These are phyloP conservation scores for Pestalotiopsis sp. DNA, from an alignment of 2,329 filamentous ascomycete genomes.

Conservation along the genomic window DNA sequence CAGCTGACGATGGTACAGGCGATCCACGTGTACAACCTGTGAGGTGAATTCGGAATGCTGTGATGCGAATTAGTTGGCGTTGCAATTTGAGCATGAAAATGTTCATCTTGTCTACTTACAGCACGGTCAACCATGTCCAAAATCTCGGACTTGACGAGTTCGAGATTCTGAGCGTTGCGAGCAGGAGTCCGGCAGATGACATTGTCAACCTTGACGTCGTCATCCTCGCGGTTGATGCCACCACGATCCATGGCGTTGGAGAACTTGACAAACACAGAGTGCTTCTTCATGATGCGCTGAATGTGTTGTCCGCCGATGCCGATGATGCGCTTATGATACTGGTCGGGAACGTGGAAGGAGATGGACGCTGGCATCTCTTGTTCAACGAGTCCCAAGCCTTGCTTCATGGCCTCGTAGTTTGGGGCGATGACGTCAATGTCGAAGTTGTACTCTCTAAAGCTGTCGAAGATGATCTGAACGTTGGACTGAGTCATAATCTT, in stretches of 20 bases:
- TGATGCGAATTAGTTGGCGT: conserved; percentile 9
- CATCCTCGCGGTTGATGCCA: conserved; percentile 90
- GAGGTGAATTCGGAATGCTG: conserved; percentile 95
- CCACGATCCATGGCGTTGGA: conserved; percentile 98
- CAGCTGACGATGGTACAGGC: conserved; percentile 92
- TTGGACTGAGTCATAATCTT: conserved; percentile 99
- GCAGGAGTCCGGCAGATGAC: conserved; percentile 98
- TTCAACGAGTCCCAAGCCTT: conserved; percentile 88
- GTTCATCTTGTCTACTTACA: conserved; percentile 47
- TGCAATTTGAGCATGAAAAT: background rate
- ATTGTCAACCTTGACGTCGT: conserved; percentile 98
- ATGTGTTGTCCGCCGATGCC: conserved; percentile 98
- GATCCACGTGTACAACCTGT: conserved; percentile 90
- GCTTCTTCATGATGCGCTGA: conserved; percentile 99
- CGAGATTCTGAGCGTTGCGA: conserved; percentile 93
- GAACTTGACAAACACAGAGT: conserved; percentile 99
- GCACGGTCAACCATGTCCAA: conserved; percentile 99
- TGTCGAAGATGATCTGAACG: conserved; percentile 98
- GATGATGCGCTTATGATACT: conserved; percentile 99
- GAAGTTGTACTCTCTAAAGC: conserved; percentile 99
- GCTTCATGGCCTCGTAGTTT: conserved; percentile 92
- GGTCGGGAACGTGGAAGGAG: conserved; percentile 97
- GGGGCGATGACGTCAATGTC: conserved; percentile 96
- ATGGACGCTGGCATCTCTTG: conserved; percentile 99
- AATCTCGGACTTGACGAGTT: conserved; percentile 98